These are phyloP conservation scores for Acer yangbiense DNA, from an alignment of 345 rosid genomes.

Conservation along the genomic window DNA sequence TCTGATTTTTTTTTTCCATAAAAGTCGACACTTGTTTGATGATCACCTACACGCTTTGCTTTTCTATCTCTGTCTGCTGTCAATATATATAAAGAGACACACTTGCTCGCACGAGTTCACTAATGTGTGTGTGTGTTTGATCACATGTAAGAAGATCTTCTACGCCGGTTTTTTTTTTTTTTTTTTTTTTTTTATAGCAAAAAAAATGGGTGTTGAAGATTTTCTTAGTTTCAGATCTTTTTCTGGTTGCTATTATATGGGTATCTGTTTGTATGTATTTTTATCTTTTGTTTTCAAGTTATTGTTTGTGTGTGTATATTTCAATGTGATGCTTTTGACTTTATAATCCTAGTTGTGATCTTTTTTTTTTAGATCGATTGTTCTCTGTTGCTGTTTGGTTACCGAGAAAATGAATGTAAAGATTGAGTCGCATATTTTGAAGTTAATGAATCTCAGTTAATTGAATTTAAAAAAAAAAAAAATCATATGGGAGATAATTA, in stretches of 20 bases:
- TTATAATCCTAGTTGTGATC: background rate
- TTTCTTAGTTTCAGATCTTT: slow-evolving; percentile 24
- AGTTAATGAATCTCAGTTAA: background rate
- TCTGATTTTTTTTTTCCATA: background rate
- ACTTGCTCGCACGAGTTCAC: background rate
- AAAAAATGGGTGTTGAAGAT: background rate
- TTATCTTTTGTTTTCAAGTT: background rate
- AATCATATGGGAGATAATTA: background rate
- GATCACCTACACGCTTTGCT: slow-evolving; percentile 1
- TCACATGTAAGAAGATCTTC: slow-evolving; percentile 39
- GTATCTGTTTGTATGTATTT: slow-evolving; percentile 12
- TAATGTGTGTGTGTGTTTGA: slow-evolving; percentile 8
- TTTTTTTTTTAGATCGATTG: background rate
- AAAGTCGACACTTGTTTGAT: slow-evolving; percentile 8
- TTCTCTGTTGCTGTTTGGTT: slow-evolving; percentile 17
- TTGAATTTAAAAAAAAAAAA: background rate
- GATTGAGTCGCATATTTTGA: no score
- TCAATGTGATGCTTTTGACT: slow-evolving; percentile 12
- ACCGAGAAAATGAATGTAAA: slow-evolving; percentile 5
- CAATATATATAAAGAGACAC: no score
- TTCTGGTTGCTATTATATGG: background rate
- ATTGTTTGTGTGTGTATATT: background rate
- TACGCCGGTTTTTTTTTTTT: slow-evolving; percentile 16
- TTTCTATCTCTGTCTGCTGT: background rate
- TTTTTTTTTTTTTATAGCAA: slow-evolving; percentile 11